Evolutionary conservation across 345 rosid species (phyloP), one percentile per base, ranked within the genome.

Genomic region (Bruguiera parviflora): DNA sequence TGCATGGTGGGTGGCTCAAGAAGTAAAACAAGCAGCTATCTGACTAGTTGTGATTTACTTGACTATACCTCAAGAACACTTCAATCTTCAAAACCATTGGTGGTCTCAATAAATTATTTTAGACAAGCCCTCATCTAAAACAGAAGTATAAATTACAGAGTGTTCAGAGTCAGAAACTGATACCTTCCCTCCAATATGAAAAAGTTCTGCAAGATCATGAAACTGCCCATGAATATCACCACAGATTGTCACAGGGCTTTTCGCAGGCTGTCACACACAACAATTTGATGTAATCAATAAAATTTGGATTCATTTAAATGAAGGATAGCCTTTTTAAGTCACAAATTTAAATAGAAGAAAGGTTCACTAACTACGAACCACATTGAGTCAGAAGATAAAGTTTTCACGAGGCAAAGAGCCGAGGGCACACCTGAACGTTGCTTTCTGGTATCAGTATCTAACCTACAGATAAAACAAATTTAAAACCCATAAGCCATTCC

Each of bases 151-250:
- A 32, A 51, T 66, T 58, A 53, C 53, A 57, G 62, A 68, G 61
- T 31, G 13, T 56, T 61, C 65, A 66, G 58, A 69, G 65, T 68
- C 64, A 81, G 51, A 71, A 13, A 68, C 69, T 16, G 62, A 68
- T 87, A 89, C 98, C 97, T 88, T 88, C 72, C 98, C 98, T 27
- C 98, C 95, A 75, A 91, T 91, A 51, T 90, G 92, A 78, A 93
- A 93, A 75, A 93, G 98, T 80, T 93, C 98, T 9, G 98, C 98
- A 77, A 93, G 97, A 83, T 93, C 98, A 83, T 93, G 98, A 64
- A 93, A 93, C 80, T 93, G 98, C 61, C 97, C 97, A 64, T 93
- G 98, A 71, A 93, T 91, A 82, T 93, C 98, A 73, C 98, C 98
- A 63, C 98, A 91, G 66, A 93, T 91, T 75, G 98, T 91, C 67